Evolutionary conservation across 768 basidiomycete species (phyloP), one percentile per base, ranked within the genome.

Genomic region (Trichaptum fuscoviolaceum): DNA sequence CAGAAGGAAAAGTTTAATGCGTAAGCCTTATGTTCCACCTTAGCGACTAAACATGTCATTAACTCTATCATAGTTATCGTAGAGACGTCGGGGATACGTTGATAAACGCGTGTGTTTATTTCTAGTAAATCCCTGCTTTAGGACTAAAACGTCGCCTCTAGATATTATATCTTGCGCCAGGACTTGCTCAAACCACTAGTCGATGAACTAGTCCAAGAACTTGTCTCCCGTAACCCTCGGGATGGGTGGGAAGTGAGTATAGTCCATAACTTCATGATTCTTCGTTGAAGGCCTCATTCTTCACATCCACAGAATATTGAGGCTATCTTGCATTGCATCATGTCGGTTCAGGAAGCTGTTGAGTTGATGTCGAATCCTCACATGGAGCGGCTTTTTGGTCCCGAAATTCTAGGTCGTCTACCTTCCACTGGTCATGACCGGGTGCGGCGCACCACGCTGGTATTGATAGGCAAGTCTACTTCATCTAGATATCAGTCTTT

Each of bases 301-400:
- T 30, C 30, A 8, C 30, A 96, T 30, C 8, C 30, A 8, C 30
- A 96, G 93, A 89, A 92, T 67, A 84, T 95, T 52, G 96, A 98
- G 76, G 91, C 91, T 1, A 89, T 89, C 0, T 75, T 98, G 7
- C 92, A 96, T 72, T 95, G 92, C 72, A 82, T 96, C 52, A 88
- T 89, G 79, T 90, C 90, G 7, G 82, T 95, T 9, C 92, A 96
- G 71, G 96, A 98, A 80, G 93, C 94, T 0, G 82, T 96, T 6
- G 88, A 87, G 2, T 69, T 86, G 1, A 83, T 85, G 52, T 80
- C 83, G 64, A 83, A 83, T 63, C 73, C 77, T 0, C 82, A 87
- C 62, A 79, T 95, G 2, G 74, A 79, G 25, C 82, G 84, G 10
- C 69, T 98, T 17, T 96, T 96, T 73, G 85, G 86, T n/a, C 79